A percentile compares a stretch with the other conserved stretches of the same genome.
These are phyloP conservation scores for Annulohypoxylon moriforme DNA, from an alignment of 495 filamentous ascomycete species.

Conservation along the genomic window DNA sequence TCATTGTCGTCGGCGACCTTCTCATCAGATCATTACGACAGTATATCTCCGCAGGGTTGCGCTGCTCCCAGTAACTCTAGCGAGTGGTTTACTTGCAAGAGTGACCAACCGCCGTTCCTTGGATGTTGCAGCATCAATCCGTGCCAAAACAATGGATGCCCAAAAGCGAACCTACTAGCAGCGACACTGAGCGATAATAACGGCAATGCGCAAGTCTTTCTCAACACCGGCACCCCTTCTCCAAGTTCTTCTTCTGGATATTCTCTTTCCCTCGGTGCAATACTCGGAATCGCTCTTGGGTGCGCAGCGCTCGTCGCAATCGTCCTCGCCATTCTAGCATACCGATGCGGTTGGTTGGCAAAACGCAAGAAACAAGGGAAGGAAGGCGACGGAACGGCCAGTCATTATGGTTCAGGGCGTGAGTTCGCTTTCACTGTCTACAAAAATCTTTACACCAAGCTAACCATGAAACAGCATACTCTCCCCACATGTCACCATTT, in stretches of 20 bases:
- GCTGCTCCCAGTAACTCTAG: slow-evolving; percentile 26
- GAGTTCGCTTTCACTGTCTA: background rate
- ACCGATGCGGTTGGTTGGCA: slow-evolving; percentile 37
- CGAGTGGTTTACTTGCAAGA: slow-evolving; percentile 38
- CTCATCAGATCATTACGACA: slow-evolving; percentile 36
- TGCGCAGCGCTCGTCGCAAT: slow-evolving; percentile 33
- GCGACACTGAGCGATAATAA: slow-evolving; percentile 32
- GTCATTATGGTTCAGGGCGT: slow-evolving; percentile 18
- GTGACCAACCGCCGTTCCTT: slow-evolving; percentile 36
- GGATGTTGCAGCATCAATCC: slow-evolving; percentile 38
- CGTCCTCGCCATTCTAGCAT: slow-evolving; percentile 29
- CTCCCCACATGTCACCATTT: slow-evolving; percentile 23
- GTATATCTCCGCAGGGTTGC: slow-evolving; percentile 34
- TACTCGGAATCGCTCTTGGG: slow-evolving; percentile 38
- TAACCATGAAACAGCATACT: slow-evolving; percentile 27
- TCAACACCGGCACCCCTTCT: background rate
- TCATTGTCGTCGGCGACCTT: slow-evolving; percentile 29
- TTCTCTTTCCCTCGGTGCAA: slow-evolving; percentile 27
- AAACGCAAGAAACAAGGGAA: slow-evolving; percentile 27
- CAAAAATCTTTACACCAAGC: background rate
- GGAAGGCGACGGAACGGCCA: background rate
- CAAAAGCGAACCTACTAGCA: slow-evolving; percentile 32
- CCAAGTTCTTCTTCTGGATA: slow-evolving; percentile 21
- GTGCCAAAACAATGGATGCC: slow-evolving; percentile 38
- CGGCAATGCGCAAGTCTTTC: slow-evolving; percentile 30